Conservation (phyloP, 306 rosid species). For the Malus asiatica region DNA sequence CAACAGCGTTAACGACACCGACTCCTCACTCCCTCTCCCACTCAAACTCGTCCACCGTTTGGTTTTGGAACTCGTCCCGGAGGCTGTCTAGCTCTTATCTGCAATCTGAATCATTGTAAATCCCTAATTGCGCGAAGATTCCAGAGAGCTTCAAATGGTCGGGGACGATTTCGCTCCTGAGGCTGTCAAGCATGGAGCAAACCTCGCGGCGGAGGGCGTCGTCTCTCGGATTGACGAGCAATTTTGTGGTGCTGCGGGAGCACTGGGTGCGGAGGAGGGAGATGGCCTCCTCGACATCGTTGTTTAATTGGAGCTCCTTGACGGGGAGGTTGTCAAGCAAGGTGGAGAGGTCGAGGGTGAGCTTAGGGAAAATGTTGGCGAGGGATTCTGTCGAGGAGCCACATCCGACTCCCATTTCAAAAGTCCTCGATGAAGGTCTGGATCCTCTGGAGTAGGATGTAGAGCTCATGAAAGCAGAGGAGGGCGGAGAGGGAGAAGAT, state of each 20-base stretch:
- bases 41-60: slow-evolving; percentile 25
- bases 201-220: slow-evolving; percentile 35
- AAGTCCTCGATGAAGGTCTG: slow-evolving; percentile 58
- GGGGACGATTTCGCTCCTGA: slow-evolving; percentile 64
- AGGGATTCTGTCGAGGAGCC: slow-evolving; percentile 37
- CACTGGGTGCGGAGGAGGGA: slow-evolving; percentile 57
- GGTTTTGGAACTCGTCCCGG: slow-evolving; percentile 62
- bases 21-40: no score
- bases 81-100: slow-evolving; percentile 62
- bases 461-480: slow-evolving; percentile 58
- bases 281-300: slow-evolving; percentile 52
- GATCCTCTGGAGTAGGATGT: slow-evolving; percentile 60
- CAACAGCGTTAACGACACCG: no score
- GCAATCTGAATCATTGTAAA: slow-evolving; percentile 53
- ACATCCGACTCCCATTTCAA: slow-evolving; percentile 59
- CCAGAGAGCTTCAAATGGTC: slow-evolving; percentile 25
- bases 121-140: slow-evolving; percentile 41
- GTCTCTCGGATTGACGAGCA: slow-evolving; percentile 27
- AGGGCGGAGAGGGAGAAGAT: slow-evolving; percentile 27
- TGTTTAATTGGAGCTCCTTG: slow-evolving; percentile 37
- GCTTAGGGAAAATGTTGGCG: slow-evolving; percentile 49
- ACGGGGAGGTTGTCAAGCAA: slow-evolving; percentile 62
- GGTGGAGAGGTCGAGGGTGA: slow-evolving; percentile 56
- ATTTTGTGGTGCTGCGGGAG: slow-evolving; percentile 21
- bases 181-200: slow-evolving; percentile 43